Percentiles rank a stretch among this genome's conserved stretches.
phyloP scores from a whole-genome alignment of 1,284 basidiomycete species.

The Ganoderma sinense region DNA sequence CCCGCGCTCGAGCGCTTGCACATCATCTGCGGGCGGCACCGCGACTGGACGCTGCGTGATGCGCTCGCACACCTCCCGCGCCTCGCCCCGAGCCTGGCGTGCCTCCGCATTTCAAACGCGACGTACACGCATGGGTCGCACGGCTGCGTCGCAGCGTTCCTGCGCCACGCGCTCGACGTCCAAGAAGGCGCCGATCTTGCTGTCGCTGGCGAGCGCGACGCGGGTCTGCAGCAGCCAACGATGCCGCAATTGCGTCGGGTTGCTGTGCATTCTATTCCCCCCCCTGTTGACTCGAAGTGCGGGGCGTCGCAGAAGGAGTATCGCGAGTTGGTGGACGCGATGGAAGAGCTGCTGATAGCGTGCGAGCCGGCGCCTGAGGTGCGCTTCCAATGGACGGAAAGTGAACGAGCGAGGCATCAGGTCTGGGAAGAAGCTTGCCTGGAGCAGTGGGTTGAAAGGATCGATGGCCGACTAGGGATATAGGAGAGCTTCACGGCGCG shows the following conservation, averaged over 20 bases:
- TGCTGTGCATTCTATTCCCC: constrained; percentile 24
- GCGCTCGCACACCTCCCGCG: constrained; percentile 22
- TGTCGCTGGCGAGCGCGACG: too few relatives aligned
- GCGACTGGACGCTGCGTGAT: constrained; percentile 26
- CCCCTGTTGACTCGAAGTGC: constrained; percentile 8
- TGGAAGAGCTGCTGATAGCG: constrained; percentile 16
- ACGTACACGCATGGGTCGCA: constrained; percentile 27
- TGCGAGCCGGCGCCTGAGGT: constrained; percentile 17
- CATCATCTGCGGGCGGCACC: constrained; percentile 26
- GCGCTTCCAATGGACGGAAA: constrained; percentile 10
- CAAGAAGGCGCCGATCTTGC: too few relatives aligned
- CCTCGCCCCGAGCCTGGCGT: constrained; percentile 25
- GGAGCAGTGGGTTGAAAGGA: constrained; percentile 1
- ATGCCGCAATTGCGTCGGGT: constrained; percentile 15
- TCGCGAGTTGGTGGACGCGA: constrained; percentile 15
- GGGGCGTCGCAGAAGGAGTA: constrained; percentile 21
- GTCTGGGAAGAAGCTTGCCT: background rate
- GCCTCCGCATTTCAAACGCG: constrained; percentile 30
- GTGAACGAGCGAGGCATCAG: background rate
- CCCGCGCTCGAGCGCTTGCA: constrained; percentile 30
- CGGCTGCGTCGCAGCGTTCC: constrained; percentile 22
- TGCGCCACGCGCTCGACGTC: constrained; percentile 19
- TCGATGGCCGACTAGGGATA: background rate
- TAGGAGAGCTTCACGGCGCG: background rate
- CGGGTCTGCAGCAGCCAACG: background rate